phyloP scores from a whole-genome alignment of 1,284 basidiomycete species.

The Irpex rosettiformis region DNA sequence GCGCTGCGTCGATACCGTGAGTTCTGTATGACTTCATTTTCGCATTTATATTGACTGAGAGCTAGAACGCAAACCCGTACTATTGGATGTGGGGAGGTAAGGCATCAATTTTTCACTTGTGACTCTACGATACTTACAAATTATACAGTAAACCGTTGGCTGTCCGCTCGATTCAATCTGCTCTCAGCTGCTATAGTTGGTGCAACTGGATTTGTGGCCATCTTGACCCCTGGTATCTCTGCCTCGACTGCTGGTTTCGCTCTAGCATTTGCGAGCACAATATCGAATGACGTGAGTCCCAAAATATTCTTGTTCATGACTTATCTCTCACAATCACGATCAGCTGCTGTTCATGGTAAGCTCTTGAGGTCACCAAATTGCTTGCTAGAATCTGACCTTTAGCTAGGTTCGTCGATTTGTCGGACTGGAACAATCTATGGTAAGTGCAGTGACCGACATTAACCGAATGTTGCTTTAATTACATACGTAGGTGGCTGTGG shows the following conservation, averaged over 20 bases:
- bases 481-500: constrained; percentile 70
- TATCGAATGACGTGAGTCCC: constrained; percentile 66
- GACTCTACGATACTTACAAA: background rate
- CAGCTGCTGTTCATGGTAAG: constrained; percentile 49
- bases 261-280: constrained; percentile 75
- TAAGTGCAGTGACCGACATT: constrained; percentile 26
- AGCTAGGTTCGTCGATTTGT: constrained; percentile 64
- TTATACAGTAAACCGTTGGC: constrained; percentile 69
- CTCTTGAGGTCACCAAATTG: background rate
- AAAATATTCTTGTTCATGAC: background rate
- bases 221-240: constrained; percentile 67
- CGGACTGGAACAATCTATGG: constrained; percentile 90
- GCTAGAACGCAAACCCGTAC: constrained; percentile 71
- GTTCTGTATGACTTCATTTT: constrained; percentile 22
- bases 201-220: constrained; percentile 63
- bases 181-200: constrained; percentile 74
- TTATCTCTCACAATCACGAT: constrained; percentile 22
- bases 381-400: background rate
- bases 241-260: constrained; percentile 84
- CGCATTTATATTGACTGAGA: constrained; percentile 5
- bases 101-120: constrained; percentile 30
- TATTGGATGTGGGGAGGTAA: constrained; percentile 87
- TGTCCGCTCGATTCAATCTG: constrained; percentile 80
- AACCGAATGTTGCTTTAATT: constrained; percentile 6
- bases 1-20: constrained; percentile 75